Evolutionary conservation across 2,329 filamentous ascomycete genomes (phyloP).

Genomic region (Colletotrichum nymphaeae): DNA sequence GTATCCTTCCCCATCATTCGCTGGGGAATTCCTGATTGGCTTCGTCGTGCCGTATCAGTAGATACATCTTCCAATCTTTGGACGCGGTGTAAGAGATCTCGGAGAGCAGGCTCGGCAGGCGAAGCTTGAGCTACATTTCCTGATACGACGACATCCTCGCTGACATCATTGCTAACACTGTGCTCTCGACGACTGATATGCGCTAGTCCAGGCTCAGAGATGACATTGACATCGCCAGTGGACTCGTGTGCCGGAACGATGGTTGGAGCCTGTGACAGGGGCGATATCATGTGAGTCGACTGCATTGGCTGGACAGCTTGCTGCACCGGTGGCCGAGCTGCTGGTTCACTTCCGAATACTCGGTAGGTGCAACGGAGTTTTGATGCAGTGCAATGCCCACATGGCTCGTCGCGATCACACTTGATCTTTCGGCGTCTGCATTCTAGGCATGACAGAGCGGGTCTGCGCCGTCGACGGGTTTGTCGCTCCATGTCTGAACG

Average conservation of each 20-base stretch:
- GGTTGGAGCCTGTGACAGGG: not conserved
- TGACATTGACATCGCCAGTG: not conserved
- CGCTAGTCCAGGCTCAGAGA: not conserved
- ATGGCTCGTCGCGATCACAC: constrained; percentile 55
- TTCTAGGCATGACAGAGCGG: constrained; percentile 54
- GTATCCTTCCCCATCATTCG: not conserved
- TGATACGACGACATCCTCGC: not conserved
- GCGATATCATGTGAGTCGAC: not conserved
- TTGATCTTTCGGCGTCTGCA: constrained; percentile 59
- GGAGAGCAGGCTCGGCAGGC: not conserved
- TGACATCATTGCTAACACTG: not conserved
- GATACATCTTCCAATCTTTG: not conserved
- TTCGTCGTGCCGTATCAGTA: not conserved
- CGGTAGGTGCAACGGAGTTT: constrained; percentile 46
- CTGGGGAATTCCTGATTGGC: not conserved
- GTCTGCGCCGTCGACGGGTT: constrained; percentile 44
- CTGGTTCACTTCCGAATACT: constrained; percentile 17
- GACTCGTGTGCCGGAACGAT: not conserved
- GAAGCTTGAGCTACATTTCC: not conserved
- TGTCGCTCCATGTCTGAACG: constrained; percentile 15
- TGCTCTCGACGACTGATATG: not conserved
- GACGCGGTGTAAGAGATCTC: not conserved
- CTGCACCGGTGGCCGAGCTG: not conserved
- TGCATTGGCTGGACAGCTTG: not conserved
- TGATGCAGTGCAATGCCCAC: constrained; percentile 48